Percentiles rank a stretch among this genome's conserved stretches.
phyloP scores from a whole-genome alignment of 2,329 filamentous ascomycete species.

The Ophiocordyceps camponoti-leonardi region DNA sequence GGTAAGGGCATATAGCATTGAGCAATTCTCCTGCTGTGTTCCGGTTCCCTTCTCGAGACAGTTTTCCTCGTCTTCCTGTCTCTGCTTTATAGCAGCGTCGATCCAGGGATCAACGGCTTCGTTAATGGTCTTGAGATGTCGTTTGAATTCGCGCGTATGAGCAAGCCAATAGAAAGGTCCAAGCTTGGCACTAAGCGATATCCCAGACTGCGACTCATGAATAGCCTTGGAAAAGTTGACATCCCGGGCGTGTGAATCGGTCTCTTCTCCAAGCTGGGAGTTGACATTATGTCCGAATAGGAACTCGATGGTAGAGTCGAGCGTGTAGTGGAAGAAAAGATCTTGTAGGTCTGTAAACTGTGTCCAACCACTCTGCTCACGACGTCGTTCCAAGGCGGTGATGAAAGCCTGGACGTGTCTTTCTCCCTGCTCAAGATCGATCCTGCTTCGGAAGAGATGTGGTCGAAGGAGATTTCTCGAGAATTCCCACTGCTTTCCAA shows the following conservation, averaged over 20 bases:
- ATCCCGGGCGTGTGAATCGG: slow-evolving; percentile 6
- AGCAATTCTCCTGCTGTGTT: slow-evolving; percentile 7
- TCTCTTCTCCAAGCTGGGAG: slow-evolving; percentile 17
- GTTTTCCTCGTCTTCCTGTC: not conserved
- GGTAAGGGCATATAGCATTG: slow-evolving; percentile 15
- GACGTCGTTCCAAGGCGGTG: slow-evolving; percentile 5
- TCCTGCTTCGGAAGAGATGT: slow-evolving; percentile 22
- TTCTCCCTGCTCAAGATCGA: slow-evolving; percentile 25
- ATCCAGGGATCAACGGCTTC: slow-evolving; percentile 52
- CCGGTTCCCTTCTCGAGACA: not conserved
- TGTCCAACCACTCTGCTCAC: slow-evolving; percentile 16
- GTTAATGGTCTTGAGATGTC: slow-evolving; percentile 48
- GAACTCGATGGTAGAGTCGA: slow-evolving; percentile 34
- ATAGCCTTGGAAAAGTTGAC: slow-evolving; percentile 15
- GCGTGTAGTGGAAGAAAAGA: slow-evolving; percentile 29
- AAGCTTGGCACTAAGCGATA: slow-evolving; percentile 32
- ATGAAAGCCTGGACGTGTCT: slow-evolving; percentile 16
- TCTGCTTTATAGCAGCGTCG: slow-evolving; percentile 27
- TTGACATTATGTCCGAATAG: slow-evolving; percentile 40
- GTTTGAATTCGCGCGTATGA: slow-evolving; percentile 38
- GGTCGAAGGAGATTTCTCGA: slow-evolving; percentile 21
- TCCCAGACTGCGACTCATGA: slow-evolving; percentile 21
- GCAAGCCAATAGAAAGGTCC: slow-evolving; percentile 26
- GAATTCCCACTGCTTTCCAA: slow-evolving; percentile 17
- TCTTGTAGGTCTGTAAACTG: slow-evolving; percentile 23